Conservation (phyloP, 1,284 basidiomycete genomes). For the Ganoderma sinense region DNA sequence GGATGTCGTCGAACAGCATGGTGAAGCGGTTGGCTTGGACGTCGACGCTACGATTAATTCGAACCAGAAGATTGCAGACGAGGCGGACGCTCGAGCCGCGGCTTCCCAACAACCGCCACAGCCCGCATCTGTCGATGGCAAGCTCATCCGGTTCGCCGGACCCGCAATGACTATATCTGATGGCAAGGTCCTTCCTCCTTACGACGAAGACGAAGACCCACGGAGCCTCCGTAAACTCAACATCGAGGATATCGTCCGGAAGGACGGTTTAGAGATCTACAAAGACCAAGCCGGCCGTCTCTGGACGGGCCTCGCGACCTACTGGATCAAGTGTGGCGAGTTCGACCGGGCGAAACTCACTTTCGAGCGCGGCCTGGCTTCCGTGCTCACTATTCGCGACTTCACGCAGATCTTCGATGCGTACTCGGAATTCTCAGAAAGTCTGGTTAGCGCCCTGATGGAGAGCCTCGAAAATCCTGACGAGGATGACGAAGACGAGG, state of each 20-base stretch:
- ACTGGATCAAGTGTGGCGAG: conserved; percentile 97
- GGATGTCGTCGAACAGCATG: conserved; percentile 89
- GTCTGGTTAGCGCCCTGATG: conserved; percentile 93
- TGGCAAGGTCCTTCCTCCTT: conserved; percentile 56
- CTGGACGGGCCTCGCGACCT: conserved; percentile 97
- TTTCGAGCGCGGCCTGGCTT: conserved; percentile 88
- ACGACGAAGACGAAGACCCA: conserved; percentile 87
- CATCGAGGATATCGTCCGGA: conserved; percentile 85
- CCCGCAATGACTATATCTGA: conserved; percentile 67
- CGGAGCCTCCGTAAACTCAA: conserved; percentile 80
- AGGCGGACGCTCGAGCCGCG: conserved; percentile 40
- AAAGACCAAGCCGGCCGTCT: conserved; percentile 96
- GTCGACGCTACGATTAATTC: conserved; percentile 75
- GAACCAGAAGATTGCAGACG: conserved; percentile 51
- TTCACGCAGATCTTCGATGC: conserved; percentile 99
- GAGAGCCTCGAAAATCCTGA: conserved; percentile 74
- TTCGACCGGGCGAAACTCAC: conserved; percentile 89
- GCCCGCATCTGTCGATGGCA: conserved; percentile 61
- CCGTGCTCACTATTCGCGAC: conserved; percentile 93
- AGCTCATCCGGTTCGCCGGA: conserved; percentile 79
- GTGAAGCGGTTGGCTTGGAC: conserved; percentile 93
- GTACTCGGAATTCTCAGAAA: conserved; percentile 94
- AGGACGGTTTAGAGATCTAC: conserved; percentile 89
- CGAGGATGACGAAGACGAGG: conserved; percentile 80
- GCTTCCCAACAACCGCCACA: conserved; percentile 43